Conservation (phyloP, 352 stramenopile genomes). For the Phytophthora ramorum region DNA sequence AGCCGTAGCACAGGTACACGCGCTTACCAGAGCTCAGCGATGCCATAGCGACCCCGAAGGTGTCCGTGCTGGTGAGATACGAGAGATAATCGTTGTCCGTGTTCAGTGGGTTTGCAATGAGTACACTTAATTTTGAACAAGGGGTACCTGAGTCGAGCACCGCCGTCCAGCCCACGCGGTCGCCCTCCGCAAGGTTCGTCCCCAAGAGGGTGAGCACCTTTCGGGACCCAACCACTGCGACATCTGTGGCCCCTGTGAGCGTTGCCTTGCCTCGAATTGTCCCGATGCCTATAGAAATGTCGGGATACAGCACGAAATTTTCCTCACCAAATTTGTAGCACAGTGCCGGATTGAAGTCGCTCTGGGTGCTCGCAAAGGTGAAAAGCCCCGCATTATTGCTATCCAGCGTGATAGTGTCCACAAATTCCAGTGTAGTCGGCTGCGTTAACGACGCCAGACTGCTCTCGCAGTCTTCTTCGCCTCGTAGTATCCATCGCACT, state of each 20-base stretch:
- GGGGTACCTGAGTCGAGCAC: constrained; percentile 20
- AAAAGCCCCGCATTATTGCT: constrained; percentile 39
- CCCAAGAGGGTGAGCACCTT: constrained; percentile 64
- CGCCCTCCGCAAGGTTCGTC: constrained; percentile 46
- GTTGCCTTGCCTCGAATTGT: constrained; percentile 53
- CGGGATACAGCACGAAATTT: constrained; percentile 60
- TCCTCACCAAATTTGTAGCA: constrained; percentile 74
- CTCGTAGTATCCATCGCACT: constrained; percentile 60
- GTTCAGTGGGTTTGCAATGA: constrained; percentile 35
- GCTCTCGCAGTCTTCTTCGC: constrained; percentile 64
- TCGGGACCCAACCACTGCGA: constrained; percentile 49
- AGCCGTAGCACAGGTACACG: constrained; percentile 73
- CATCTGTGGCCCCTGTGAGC: constrained; percentile 48
- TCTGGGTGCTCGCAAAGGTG: constrained; percentile 55
- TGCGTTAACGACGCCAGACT: constrained; percentile 48
- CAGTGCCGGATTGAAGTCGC: constrained; percentile 60
- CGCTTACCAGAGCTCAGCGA: constrained; percentile 59
- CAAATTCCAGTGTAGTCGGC: constrained; percentile 24
- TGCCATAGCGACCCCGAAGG: constrained; percentile 49
- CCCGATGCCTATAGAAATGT: constrained; percentile 56
- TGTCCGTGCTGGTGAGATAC: constrained; percentile 36
- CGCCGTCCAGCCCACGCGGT: constrained; percentile 64
- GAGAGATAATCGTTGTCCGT: constrained; percentile 59
- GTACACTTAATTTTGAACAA: constrained; percentile 48
- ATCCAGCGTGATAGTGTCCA: constrained; percentile 54